phyloP scores from a whole-genome alignment of 306 rosid genomes.

The Citrullus mucosospermus region DNA sequence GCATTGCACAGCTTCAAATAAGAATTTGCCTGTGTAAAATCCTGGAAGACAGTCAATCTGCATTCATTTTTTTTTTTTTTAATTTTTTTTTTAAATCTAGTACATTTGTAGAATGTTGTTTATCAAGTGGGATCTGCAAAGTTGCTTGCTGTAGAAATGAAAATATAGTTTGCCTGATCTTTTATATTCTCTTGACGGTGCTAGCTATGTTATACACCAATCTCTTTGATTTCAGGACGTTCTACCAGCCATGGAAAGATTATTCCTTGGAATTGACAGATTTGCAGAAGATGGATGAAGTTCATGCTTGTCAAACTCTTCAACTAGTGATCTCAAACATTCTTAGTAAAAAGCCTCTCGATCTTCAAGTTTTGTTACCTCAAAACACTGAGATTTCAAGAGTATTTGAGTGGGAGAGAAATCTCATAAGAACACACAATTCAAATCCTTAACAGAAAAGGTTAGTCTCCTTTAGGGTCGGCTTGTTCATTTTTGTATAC shows the following conservation, averaged over 20 bases:
- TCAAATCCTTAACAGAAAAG: not conserved
- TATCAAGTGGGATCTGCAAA: not conserved
- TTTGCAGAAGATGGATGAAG: conserved; percentile 51
- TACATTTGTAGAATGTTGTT: not conserved
- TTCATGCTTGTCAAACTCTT: conserved; percentile 57
- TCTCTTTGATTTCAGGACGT: conserved; percentile 38
- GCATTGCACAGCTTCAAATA: not conserved
- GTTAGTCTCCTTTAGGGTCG: not conserved
- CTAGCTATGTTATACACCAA: not conserved
- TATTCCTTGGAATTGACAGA: conserved; percentile 24
- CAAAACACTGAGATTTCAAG: conserved; percentile 31
- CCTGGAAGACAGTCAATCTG: not conserved
- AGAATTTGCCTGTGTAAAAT: not conserved
- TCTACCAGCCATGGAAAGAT: conserved; percentile 59
- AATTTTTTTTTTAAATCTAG: not conserved
- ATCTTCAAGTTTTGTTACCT: conserved; percentile 25
- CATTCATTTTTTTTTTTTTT: not conserved
- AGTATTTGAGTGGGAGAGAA: conserved; percentile 59
- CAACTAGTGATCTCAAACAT: conserved; percentile 37
- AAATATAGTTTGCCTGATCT: not conserved
- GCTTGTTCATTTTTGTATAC: not conserved
- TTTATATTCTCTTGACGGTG: not conserved
- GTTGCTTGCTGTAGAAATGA: not conserved
- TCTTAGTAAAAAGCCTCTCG: conserved; percentile 33
- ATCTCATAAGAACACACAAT: conserved; percentile 14